Conservation (phyloP, 495 filamentous ascomycete species). For the Oidiodendron maius region DNA sequence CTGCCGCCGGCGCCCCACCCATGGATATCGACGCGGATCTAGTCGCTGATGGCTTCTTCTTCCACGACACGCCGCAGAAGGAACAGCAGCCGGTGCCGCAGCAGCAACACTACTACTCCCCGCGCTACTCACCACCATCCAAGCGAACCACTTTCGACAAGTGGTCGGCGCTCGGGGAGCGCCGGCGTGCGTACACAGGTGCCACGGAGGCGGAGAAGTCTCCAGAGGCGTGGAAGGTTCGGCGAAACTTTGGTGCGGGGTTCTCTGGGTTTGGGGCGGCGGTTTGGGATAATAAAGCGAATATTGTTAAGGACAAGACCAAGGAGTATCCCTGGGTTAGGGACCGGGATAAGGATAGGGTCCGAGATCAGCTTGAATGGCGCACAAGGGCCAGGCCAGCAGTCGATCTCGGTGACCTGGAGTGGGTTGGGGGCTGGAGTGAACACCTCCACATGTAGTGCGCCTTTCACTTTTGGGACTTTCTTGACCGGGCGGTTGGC, state of each 20-base stretch:
- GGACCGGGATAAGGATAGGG: constrained; percentile 12
- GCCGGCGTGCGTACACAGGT: constrained; percentile 59
- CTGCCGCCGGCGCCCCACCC: constrained; percentile 32
- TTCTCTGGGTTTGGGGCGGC: constrained; percentile 42
- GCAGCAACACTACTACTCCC: constrained; percentile 24
- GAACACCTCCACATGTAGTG: constrained; percentile 49
- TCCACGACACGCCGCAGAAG: constrained; percentile 45
- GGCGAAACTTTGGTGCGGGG: constrained; percentile 39
- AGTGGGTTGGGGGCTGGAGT: constrained; percentile 84
- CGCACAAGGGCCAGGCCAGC: constrained; percentile 45
- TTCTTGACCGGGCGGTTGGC: constrained; percentile 5
- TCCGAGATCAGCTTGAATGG: constrained; percentile 14
- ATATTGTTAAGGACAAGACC: constrained; percentile 21
- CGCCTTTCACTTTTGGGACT: constrained; percentile 20
- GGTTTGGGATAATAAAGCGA: constrained; percentile 39
- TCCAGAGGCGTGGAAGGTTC: constrained; percentile 36
- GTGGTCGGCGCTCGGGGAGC: constrained; percentile 80
- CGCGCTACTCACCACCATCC: constrained; percentile 44
- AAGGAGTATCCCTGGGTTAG: constrained; percentile 19
- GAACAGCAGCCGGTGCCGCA: constrained; percentile 18
- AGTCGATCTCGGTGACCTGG: constrained; percentile 65
- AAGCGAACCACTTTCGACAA: constrained; percentile 63
- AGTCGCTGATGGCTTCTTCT: constrained; percentile 60
- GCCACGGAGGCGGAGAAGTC: constrained; percentile 36
- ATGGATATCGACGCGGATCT: constrained; percentile 48